These are phyloP conservation scores for Neonectria faginata DNA, from an alignment of 2,329 filamentous ascomycete species.

Conservation along the genomic window DNA sequence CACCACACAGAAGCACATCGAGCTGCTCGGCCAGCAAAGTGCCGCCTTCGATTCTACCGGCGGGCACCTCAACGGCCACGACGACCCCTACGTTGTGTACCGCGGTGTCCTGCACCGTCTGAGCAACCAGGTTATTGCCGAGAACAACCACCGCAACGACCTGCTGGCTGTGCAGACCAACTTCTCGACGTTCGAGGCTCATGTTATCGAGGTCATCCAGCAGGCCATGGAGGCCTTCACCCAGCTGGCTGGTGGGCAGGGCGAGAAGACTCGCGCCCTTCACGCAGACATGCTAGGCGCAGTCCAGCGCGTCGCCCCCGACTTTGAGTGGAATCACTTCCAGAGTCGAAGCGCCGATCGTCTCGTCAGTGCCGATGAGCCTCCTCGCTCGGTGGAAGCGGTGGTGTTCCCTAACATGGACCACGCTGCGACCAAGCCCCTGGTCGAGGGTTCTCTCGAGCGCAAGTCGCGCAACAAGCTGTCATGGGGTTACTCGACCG, in stretches of 20 bases:
- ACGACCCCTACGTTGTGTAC: slow-evolving; percentile 91
- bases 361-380: slow-evolving; percentile 81
- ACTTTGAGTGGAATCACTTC: slow-evolving; percentile 95
- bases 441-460: slow-evolving; percentile 90
- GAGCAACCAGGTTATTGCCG: slow-evolving; percentile 90
- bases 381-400: slow-evolving; percentile 77
- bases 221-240: slow-evolving; percentile 85
- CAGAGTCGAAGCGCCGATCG: slow-evolving; percentile 74
- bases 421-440: slow-evolving; percentile 80
- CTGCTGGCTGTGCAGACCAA: slow-evolving; percentile 91
- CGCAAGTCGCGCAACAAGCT: slow-evolving; percentile 91
- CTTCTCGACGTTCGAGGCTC: slow-evolving; percentile 87
- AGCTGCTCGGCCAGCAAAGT: slow-evolving; percentile 88
- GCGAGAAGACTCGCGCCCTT: slow-evolving; percentile 82
- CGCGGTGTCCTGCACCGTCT: slow-evolving; percentile 86
- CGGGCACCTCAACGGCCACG: slow-evolving; percentile 74
- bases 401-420: slow-evolving; percentile 91
- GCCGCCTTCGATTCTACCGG: slow-evolving; percentile 82
- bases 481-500: slow-evolving; percentile 78
- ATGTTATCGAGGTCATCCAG: slow-evolving; percentile 86
- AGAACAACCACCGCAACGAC: slow-evolving; percentile 96
- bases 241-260: slow-evolving; percentile 81
- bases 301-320: slow-evolving; percentile 79
- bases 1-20: slow-evolving; percentile 93
- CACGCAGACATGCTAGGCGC: slow-evolving; percentile 86